phyloP scores from a whole-genome alignment of 1,284 basidiomycete genomes.

The Ceratobasidium sp. region DNA sequence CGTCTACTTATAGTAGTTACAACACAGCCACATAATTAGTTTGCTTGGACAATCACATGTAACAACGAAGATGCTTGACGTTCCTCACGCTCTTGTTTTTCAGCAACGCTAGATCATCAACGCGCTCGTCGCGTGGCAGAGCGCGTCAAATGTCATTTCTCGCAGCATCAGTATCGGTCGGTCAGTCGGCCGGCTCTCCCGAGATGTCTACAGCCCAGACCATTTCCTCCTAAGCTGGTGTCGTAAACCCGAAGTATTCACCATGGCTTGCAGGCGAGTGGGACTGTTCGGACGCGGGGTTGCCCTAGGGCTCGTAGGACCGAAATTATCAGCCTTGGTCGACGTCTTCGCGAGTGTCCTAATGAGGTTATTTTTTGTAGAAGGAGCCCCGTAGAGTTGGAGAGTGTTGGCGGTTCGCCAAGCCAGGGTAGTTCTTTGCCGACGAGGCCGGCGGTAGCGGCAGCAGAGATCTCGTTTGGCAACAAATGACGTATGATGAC shows the following conservation, averaged over 20 bases:
- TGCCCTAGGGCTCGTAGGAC: constrained; percentile 93
- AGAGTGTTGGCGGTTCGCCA: constrained; percentile 71
- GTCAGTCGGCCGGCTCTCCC: constrained; percentile 63
- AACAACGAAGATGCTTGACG: constrained; percentile 96
- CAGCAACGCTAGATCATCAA: constrained; percentile 90
- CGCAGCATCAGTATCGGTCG: constrained; percentile 85
- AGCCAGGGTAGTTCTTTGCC: constrained; percentile 91
- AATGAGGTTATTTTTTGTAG: constrained; percentile 99
- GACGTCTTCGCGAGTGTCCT: constrained; percentile 95
- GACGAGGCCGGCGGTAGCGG: constrained; percentile 96
- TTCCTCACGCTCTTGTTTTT: constrained; percentile 85
- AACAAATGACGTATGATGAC: constrained; percentile 73
- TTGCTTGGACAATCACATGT: constrained; percentile 61
- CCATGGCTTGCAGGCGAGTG: constrained; percentile 52
- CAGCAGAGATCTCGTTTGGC: constrained; percentile 97
- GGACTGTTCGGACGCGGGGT: constrained; percentile 51
- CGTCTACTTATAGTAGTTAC: too few species aligned
- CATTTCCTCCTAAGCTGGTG: constrained; percentile 68
- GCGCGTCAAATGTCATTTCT: constrained; percentile 91
- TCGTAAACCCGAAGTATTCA: constrained; percentile 72
- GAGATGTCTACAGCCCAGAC: constrained; percentile 59
- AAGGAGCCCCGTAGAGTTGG: constrained; percentile 97
- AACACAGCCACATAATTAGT: too few species aligned
- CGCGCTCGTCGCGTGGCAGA: constrained; percentile 87
- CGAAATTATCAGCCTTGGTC: constrained; percentile 92